These are phyloP conservation scores for Fusarium verticillioides DNA, from an alignment of 2,329 filamentous ascomycete genomes.

Conservation along the genomic window DNA sequence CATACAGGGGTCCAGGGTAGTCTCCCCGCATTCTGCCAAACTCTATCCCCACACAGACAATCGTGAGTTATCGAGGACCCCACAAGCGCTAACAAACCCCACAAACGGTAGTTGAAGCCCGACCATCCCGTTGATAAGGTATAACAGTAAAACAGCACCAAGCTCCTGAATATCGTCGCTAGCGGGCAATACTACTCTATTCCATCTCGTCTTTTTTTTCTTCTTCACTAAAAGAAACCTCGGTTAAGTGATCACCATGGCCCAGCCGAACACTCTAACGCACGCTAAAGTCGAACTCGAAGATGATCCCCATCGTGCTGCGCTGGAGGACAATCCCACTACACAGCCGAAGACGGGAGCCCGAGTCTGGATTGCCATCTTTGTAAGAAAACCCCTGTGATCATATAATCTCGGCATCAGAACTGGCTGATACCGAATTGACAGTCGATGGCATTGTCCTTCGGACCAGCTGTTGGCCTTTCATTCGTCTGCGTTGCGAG, in stretches of 20 bases:
- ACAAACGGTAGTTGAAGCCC: background rate
- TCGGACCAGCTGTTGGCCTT: constrained; percentile 7
- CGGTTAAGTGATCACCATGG: background rate
- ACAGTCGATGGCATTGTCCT: constrained; percentile 21
- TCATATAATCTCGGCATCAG: background rate
- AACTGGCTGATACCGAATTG: background rate
- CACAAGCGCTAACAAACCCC: background rate
- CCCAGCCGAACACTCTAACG: background rate
- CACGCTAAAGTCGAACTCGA: constrained; percentile 2
- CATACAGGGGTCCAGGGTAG: background rate
- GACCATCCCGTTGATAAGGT: background rate
- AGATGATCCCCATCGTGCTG: constrained; percentile 22
- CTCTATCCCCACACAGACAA: background rate
- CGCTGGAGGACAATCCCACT: constrained; percentile 12
- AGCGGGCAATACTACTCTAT: background rate
- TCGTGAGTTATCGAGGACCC: background rate
- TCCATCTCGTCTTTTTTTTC: background rate
- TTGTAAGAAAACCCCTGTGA: background rate
- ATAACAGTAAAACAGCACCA: background rate
- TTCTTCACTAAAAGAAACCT: background rate
- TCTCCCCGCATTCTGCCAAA: background rate
- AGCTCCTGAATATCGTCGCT: background rate
- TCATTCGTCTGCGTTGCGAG: background rate
- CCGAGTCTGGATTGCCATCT: constrained; percentile 7
- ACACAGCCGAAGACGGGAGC: background rate